A percentile compares a stretch with the other conserved stretches of the same genome.
phyloP scores from a whole-genome alignment of 23 red algal species.

The Pyropia yezoensis region DNA sequence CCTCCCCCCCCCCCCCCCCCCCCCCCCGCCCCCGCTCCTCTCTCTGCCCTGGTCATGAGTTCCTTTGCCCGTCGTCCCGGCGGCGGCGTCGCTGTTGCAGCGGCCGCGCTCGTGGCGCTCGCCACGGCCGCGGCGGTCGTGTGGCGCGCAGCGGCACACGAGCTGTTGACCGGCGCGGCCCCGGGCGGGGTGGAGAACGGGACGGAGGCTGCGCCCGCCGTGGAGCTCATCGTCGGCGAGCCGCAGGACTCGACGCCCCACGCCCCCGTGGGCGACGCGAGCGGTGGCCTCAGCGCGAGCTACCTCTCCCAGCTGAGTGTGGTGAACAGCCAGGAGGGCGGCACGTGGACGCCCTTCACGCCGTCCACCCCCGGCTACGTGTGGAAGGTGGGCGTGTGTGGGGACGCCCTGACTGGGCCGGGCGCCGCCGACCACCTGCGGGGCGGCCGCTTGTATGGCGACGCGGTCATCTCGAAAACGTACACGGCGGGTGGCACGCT shows the following conservation, averaged over 20 bases:
- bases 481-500: slow-evolving; percentile 23
- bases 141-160: too few species aligned
- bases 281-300: not conserved
- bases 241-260: slow-evolving; percentile 4
- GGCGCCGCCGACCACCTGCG: slow-evolving; percentile 13
- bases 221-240: slow-evolving; percentile 1
- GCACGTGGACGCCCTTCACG: slow-evolving; percentile 22
- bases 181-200: too few species aligned
- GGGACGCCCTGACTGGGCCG: slow-evolving; percentile 4
- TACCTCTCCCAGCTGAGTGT: slow-evolving; percentile 1
- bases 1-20: too few species aligned
- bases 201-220: too few species aligned
- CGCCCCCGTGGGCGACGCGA: slow-evolving; percentile 10
- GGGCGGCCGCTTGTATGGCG: slow-evolving; percentile 41
- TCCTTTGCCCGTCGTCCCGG: too few species aligned
- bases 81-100: too few species aligned
- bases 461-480: slow-evolving; percentile 5
- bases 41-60: too few species aligned
- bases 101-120: too few species aligned
- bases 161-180: too few species aligned
- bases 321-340: not conserved
- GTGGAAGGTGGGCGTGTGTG: slow-evolving; percentile 53
- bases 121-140: too few species aligned
- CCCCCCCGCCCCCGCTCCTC: too few species aligned
- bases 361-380: slow-evolving; percentile 17